These are phyloP conservation scores for Dorcoceras hygrometricum DNA, from an alignment of 257 asterid species.

Conservation along the genomic window DNA sequence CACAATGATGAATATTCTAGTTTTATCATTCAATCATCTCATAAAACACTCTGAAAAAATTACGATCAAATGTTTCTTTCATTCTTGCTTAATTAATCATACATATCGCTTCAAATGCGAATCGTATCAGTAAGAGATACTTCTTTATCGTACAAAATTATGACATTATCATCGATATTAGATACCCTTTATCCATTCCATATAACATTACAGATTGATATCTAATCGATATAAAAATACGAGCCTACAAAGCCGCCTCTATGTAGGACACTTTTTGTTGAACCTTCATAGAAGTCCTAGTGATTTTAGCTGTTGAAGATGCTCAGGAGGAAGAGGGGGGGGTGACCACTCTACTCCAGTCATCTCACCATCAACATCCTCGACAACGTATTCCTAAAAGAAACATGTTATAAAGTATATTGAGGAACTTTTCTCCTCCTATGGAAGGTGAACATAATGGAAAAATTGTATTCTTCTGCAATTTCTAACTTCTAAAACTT, in stretches of 20 bases:
- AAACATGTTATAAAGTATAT: background rate
- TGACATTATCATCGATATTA: conserved; percentile 27
- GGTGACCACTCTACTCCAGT: conserved; percentile 83
- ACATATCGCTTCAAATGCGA: background rate
- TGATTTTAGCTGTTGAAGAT: conserved; percentile 80
- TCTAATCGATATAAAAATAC: conserved; percentile 14
- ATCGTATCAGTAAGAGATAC: conserved; percentile 24
- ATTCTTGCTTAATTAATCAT: too few species aligned
- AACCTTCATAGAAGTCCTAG: conserved; percentile 75
- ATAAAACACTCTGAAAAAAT: too few species aligned
- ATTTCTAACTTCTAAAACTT: background rate
- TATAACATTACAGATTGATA: conserved; percentile 23
- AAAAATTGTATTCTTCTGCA: too few species aligned
- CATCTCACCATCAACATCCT: conserved; percentile 89
- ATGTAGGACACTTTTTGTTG: conserved; percentile 18
- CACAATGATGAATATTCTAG: too few species aligned
- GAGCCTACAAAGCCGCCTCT: conserved; percentile 7
- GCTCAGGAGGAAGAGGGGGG: conserved; percentile 80
- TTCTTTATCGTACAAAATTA: conserved; percentile 24
- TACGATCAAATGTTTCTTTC: too few species aligned
- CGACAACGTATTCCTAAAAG: conserved; percentile 85
- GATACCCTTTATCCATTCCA: conserved; percentile 10
- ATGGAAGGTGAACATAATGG: too few species aligned
- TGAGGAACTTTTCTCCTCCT: background rate
- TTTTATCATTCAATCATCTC: too few species aligned